Conservation (phyloP, 108 stramenopile species). For the Cyclostephanos tholiformis region DNA sequence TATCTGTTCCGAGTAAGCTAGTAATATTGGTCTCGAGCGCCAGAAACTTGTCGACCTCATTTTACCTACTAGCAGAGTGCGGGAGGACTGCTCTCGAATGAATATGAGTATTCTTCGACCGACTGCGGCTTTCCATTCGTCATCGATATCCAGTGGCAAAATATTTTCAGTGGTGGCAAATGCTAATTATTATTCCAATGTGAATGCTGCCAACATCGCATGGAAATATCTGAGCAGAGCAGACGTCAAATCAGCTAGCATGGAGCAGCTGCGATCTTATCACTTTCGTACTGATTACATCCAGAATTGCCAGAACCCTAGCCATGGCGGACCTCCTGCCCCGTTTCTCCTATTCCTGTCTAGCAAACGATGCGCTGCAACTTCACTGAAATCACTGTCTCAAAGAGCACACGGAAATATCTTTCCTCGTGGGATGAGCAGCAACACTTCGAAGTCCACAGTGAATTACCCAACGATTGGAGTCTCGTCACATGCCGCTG, state of each 20-base stretch:
- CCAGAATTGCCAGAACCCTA: background rate
- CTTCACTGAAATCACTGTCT: background rate
- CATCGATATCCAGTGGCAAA: conserved; percentile 6
- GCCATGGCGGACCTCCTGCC: conserved; percentile 6
- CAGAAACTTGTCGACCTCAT: too few relatives aligned
- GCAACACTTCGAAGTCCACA: conserved; percentile 3
- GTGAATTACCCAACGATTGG: background rate
- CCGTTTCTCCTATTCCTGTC: background rate
- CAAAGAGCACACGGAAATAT: background rate
- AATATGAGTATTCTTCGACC: conserved; percentile 10
- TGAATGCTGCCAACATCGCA: conserved; percentile 9
- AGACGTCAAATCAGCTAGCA: background rate
- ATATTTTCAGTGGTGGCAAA: background rate
- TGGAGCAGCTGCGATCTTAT: background rate
- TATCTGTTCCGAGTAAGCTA: too few relatives aligned
- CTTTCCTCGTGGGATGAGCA: background rate
- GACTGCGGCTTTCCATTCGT: conserved; percentile 4
- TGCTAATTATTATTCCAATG: background rate
- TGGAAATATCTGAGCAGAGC: conserved; percentile 15
- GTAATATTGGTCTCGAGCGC: too few relatives aligned
- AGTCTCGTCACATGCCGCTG: conserved; percentile 7
- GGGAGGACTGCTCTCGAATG: background rate
- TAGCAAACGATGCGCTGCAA: background rate
- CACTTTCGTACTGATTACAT: background rate
- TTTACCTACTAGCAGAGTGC: too few relatives aligned